These are phyloP conservation scores for Claviceps cyperi DNA, from an alignment of 2,329 filamentous ascomycete species.

Conservation along the genomic window DNA sequence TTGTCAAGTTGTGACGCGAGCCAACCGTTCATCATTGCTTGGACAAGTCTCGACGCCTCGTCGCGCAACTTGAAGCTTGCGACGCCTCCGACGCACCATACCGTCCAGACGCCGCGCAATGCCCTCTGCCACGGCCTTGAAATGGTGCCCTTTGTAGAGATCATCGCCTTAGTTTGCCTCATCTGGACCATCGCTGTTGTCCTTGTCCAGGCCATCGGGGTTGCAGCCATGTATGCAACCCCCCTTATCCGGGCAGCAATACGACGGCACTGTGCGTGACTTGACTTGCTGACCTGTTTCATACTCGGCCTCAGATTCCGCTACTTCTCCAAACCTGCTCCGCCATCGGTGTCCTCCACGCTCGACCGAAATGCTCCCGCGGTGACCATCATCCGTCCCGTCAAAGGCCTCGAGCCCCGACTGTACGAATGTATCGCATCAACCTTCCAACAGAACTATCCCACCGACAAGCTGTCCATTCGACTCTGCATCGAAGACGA, in stretches of 20 bases:
- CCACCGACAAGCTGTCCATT: slow-evolving; percentile 58
- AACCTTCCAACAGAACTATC: slow-evolving; percentile 72
- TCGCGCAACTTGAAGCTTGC: too few species aligned
- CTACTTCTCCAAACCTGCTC: slow-evolving; percentile 34
- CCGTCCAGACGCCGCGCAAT: slow-evolving; percentile 3
- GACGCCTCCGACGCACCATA: not conserved
- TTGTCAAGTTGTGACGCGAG: too few species aligned
- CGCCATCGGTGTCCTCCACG: slow-evolving; percentile 34
- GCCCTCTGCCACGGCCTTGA: slow-evolving; percentile 3
- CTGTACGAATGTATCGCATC: slow-evolving; percentile 88
- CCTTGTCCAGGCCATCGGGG: slow-evolving; percentile 40
- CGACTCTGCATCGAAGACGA: slow-evolving; percentile 68
- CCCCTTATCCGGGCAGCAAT: not conserved
- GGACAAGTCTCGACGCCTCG: too few species aligned
- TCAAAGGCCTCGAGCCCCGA: slow-evolving; percentile 80
- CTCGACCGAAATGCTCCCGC: slow-evolving; percentile 49
- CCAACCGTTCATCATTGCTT: too few species aligned
- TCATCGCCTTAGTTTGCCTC: slow-evolving; percentile 32
- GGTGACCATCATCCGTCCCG: slow-evolving; percentile 81
- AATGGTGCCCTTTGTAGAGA: slow-evolving; percentile 20
- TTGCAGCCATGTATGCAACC: slow-evolving; percentile 34
- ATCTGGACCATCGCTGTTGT: slow-evolving; percentile 39
- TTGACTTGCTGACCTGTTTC: not conserved
- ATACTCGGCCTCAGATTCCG: slow-evolving; percentile 28
- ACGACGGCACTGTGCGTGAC: not conserved